Conservation (phyloP, 169 alveolate species). For the Miamiensis avidus region DNA sequence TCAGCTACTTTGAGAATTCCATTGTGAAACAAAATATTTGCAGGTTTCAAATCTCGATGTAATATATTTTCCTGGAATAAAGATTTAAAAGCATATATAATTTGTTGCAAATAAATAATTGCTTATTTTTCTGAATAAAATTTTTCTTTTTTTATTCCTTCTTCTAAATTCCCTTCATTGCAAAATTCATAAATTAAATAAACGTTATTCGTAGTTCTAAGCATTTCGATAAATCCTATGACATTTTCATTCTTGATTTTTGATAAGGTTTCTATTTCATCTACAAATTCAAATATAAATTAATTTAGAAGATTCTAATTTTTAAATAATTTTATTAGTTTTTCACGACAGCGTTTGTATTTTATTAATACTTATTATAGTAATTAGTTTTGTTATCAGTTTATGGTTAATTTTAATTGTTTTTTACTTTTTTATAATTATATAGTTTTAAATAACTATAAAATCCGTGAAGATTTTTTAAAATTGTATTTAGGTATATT, state of each 20-base stretch:
- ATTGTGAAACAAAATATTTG: conserved; percentile 39
- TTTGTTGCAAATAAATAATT: conserved; percentile 26
- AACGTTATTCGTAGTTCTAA: conserved; percentile 32
- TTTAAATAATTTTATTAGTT: too few species aligned
- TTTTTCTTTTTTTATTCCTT: conserved; percentile 28
- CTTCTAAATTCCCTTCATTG: conserved; percentile 46
- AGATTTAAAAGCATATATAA: conserved; percentile 40
- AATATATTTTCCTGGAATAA: conserved; percentile 34
- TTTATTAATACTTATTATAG: too few species aligned
- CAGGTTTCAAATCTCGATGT: conserved; percentile 49
- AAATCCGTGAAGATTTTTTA: too few species aligned
- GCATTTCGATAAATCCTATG: conserved; percentile 46
- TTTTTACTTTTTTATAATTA: too few species aligned
- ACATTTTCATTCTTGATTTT: conserved; percentile 34
- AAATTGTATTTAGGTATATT: too few species aligned
- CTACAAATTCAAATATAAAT: too few species aligned
- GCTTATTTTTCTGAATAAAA: conserved; percentile 35
- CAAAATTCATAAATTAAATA: conserved; percentile 46
- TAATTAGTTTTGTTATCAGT: too few species aligned
- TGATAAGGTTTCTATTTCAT: conserved; percentile 44
- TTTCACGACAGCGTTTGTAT: too few species aligned
- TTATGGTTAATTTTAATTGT: too few species aligned
- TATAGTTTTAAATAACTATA: too few species aligned
- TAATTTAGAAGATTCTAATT: too few species aligned
- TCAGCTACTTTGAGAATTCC: conserved; percentile 37